phyloP scores from a whole-genome alignment of 495 filamentous ascomycete genomes.

The Acidomyces sp. region DNA sequence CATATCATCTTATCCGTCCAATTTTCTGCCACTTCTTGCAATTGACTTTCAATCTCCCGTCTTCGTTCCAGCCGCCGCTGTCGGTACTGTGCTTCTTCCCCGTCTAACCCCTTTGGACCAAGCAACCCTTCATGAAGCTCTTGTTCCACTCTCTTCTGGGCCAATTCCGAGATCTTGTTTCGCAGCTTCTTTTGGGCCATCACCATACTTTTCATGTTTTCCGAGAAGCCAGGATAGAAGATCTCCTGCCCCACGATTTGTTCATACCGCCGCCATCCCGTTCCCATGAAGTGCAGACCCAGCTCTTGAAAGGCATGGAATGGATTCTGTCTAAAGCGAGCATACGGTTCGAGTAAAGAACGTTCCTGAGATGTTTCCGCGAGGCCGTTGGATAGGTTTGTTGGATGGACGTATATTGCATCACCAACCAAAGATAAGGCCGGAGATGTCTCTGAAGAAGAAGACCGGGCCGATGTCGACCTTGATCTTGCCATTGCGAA shows the following conservation, averaged over 20 bases:
- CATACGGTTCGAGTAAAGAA: constrained; percentile 61
- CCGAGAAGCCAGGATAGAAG: constrained; percentile 83
- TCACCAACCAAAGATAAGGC: too few species aligned
- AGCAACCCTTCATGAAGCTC: constrained; percentile 67
- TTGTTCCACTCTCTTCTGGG: constrained; percentile 53
- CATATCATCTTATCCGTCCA: constrained; percentile 94
- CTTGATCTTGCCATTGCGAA: too few species aligned
- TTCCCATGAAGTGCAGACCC: constrained; percentile 74
- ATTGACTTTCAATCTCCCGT: constrained; percentile 26
- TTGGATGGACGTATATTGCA: too few species aligned
- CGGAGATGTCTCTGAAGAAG: too few species aligned
- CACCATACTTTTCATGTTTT: constrained; percentile 70
- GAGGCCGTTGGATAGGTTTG: too few species aligned
- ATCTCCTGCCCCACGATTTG: constrained; percentile 78
- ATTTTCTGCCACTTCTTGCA: constrained; percentile 63
- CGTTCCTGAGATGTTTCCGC: neutral
- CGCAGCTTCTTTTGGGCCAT: constrained; percentile 63
- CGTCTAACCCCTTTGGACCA: constrained; percentile 27
- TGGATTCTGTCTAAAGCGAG: constrained; percentile 59
- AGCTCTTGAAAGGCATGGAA: constrained; percentile 85
- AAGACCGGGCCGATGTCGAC: too few species aligned
- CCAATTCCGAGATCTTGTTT: constrained; percentile 60
- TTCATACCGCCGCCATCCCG: constrained; percentile 90
- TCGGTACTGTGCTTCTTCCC: constrained; percentile 9
- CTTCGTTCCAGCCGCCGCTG: constrained; percentile 10